Evolutionary conservation across 2,329 filamentous ascomycete species (phyloP), one percentile per base, ranked within the genome.

Genomic region (Apiospora arundinis): DNA sequence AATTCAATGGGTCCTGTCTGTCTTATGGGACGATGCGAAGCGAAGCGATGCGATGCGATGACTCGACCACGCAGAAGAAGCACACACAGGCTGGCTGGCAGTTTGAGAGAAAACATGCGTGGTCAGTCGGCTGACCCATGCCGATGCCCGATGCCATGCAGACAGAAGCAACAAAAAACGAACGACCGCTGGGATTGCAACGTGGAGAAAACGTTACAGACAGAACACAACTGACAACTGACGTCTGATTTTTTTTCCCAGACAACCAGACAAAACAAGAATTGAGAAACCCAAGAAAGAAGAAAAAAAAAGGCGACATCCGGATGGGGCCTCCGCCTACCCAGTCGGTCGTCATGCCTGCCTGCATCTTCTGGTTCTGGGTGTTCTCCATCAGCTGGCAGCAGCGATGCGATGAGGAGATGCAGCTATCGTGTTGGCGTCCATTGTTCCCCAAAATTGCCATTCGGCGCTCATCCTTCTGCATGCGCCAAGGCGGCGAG

Each of bases 31-130:
- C 21, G 32, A 32, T 56, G 49, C 48, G 48, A 56, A 18, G 49
- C 49, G 49, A 56, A 32, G 49, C 49, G 28, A 63, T 37, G 56
- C 56, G 32, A 63, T 40, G 56, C 56, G 56, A 63, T 63, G 56
- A 40, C 56, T 63, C 56, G 32, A 40, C 56, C 21, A 23, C n/a
- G n/a, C n/a, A 37, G 23, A 32, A 18, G 4, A n/a, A n/a, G n/a
- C n/a, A n/a, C n/a, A n/a, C n/a, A n/a, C n/a, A n/a, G n/a, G n/a
- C n/a, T n/a, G n/a, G 23, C 23, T 16, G 12, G 46, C 46, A n/a
- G 46, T 16, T 2, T 21, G 56, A 16, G 23, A 56, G 25, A 56
- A 56, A 56, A 52, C 48, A 25, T 56, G 25, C 49, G 49, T 28
- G 23, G 49, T 56, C 3, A 18, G 49, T 63, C 56, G 56, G 56